phyloP scores from a whole-genome alignment of 371 early-diverging fungal genomes.

The Rhizopus stolonifer region DNA sequence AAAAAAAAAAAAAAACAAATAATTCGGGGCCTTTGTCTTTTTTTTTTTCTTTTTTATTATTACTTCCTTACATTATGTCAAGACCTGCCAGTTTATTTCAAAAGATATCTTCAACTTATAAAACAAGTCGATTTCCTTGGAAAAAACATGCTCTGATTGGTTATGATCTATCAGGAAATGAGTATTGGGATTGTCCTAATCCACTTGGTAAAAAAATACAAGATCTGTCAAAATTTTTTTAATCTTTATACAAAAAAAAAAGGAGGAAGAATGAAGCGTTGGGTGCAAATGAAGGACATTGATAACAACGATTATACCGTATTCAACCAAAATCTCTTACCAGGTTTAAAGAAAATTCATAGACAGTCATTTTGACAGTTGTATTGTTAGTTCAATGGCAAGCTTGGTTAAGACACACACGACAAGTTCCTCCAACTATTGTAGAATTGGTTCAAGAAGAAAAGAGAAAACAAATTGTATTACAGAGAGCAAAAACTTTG shows the following conservation, averaged over 20 bases:
- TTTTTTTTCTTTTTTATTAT: not conserved
- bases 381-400: constrained; percentile 65
- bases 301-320: constrained; percentile 27
- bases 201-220: constrained; percentile 40
- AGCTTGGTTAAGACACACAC: constrained; percentile 70
- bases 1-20: not conserved
- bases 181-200: constrained; percentile 74
- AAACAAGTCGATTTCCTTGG: constrained; percentile 51
- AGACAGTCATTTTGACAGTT: too few species aligned
- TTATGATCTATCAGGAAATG: constrained; percentile 63
- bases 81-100: constrained; percentile 18
- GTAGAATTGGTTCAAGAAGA: constrained; percentile 48
- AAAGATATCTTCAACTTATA: constrained; percentile 31
- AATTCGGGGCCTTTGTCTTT: not conserved
- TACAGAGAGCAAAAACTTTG: constrained; percentile 50
- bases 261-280: constrained; percentile 50
- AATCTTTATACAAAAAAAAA: constrained; percentile 42
- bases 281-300: constrained; percentile 44
- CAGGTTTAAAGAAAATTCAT: constrained; percentile 48
- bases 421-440: constrained; percentile 54
- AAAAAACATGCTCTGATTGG: constrained; percentile 59
- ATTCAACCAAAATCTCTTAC: constrained; percentile 52
- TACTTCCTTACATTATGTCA: constrained; percentile 15
- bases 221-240: constrained; percentile 34
- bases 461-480: constrained; percentile 36